Conservation (phyloP, 1,284 basidiomycete genomes). For the Ustilago lituana region DNA sequence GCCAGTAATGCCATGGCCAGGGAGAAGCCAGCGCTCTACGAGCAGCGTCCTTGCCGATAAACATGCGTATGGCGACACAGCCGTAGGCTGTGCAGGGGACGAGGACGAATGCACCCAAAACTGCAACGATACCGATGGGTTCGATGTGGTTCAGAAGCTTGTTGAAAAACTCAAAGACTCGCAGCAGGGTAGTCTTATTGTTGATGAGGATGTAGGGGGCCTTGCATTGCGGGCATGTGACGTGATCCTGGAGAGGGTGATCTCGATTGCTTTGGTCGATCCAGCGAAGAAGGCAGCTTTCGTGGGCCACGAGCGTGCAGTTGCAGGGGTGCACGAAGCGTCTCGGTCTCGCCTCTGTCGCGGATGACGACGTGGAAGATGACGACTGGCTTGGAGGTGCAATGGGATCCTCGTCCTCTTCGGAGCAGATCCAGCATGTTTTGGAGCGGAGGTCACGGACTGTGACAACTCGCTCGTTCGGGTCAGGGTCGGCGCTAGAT, state of each 20-base stretch:
- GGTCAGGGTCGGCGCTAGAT: conserved; percentile 6
- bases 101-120: conserved; percentile 37
- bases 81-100: conserved; percentile 52
- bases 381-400: neutral
- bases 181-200: conserved; percentile 39
- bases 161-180: conserved; percentile 43
- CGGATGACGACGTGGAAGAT: neutral
- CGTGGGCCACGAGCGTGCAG: conserved; percentile 61
- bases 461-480: conserved; percentile 40
- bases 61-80: conserved; percentile 50
- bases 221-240: conserved; percentile 57
- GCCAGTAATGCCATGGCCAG: conserved; percentile 61
- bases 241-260: conserved; percentile 26
- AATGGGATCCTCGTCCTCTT: conserved; percentile 51
- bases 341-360: conserved; percentile 7
- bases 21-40: conserved; percentile 38
- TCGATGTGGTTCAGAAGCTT: conserved; percentile 28
- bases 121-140: conserved; percentile 29
- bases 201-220: conserved; percentile 51
- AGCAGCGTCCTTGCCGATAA: conserved; percentile 49
- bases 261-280: conserved; percentile 48
- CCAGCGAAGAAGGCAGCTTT: conserved; percentile 56
- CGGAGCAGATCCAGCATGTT: conserved; percentile 60
- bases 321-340: conserved; percentile 60
- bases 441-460: conserved; percentile 52